Evolutionary conservation across 371 early-diverging fungal species (phyloP).

Genomic region (Mortierella sp.): DNA sequence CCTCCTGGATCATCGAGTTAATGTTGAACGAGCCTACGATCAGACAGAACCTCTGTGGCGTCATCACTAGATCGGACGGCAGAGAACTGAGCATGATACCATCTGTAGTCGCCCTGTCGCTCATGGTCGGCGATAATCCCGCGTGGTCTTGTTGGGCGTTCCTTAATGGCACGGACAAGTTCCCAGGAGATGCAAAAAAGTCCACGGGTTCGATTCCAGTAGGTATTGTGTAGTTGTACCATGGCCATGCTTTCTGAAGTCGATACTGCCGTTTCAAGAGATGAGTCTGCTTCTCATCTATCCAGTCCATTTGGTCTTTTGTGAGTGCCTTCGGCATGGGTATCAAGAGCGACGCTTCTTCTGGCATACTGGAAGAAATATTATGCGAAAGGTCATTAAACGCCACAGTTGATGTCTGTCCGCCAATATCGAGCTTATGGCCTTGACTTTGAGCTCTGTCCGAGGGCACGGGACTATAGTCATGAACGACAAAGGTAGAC

Average conservation of each 20-base stretch:
- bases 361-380: not conserved
- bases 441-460: too few species aligned
- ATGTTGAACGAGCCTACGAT: conserved; percentile 45
- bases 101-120: not conserved
- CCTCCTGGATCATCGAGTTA: conserved; percentile 48
- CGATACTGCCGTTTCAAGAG: conserved; percentile 20
- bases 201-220: conserved; percentile 48
- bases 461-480: not conserved
- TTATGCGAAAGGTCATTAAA: not conserved
- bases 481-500: conserved; percentile 26
- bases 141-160: too few species aligned
- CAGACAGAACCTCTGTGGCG: conserved; percentile 17
- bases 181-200: conserved; percentile 20
- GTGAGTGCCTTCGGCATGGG: conserved; percentile 43
- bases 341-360: not conserved
- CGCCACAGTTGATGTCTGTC: too few species aligned
- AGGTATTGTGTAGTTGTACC: conserved; percentile 47
- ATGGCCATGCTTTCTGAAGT: conserved; percentile 45
- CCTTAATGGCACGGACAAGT: not conserved
- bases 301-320: conserved; percentile 43
- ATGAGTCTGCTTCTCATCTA: conserved; percentile 17
- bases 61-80: conserved; percentile 14
- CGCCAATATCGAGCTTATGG: too few species aligned
- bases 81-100: conserved; percentile 8
- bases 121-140: too few species aligned